phyloP scores from a whole-genome alignment of 148 eudicot species.

The Fagopyrum esculentum region DNA sequence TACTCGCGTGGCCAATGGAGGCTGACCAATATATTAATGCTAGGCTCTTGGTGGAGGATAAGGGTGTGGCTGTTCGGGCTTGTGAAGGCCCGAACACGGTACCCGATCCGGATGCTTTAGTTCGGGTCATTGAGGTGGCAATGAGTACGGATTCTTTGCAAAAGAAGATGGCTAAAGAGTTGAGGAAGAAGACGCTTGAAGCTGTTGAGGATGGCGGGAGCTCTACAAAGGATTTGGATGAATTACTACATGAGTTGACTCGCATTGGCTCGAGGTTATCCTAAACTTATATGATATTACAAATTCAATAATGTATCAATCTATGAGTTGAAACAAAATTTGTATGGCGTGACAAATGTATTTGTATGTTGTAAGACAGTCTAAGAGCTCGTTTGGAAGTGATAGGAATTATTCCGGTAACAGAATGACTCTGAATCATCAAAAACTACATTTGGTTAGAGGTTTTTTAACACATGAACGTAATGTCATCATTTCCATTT shows the following conservation, averaged over 20 bases:
- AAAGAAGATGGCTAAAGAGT: conserved; percentile 16
- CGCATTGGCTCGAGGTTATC: neutral
- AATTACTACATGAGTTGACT: neutral
- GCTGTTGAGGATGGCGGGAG: neutral
- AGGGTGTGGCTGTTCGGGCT: conserved; percentile 21
- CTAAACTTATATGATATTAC: too few relatives aligned
- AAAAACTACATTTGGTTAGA: too few relatives aligned
- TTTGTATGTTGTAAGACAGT: too few relatives aligned
- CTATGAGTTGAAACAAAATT: too few relatives aligned
- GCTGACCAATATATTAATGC: conserved; percentile 39
- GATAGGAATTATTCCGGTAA: too few relatives aligned
- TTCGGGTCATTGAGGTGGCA: conserved; percentile 24
- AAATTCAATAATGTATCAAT: too few relatives aligned
- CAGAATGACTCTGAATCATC: too few relatives aligned
- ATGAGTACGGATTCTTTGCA: conserved; percentile 19
- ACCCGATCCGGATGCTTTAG: conserved; percentile 30
- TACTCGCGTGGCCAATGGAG: conserved; percentile 43
- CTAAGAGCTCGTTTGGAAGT: too few relatives aligned
- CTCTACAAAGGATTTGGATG: neutral
- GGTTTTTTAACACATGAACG: too few relatives aligned
- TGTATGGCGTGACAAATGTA: too few relatives aligned
- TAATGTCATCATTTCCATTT: too few relatives aligned
- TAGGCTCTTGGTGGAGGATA: conserved; percentile 34
- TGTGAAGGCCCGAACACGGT: conserved; percentile 26
- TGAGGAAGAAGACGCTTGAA: conserved; percentile 1